phyloP scores from a whole-genome alignment of 352 stramenopile genomes.

The Pseudoperonospora humuli region DNA sequence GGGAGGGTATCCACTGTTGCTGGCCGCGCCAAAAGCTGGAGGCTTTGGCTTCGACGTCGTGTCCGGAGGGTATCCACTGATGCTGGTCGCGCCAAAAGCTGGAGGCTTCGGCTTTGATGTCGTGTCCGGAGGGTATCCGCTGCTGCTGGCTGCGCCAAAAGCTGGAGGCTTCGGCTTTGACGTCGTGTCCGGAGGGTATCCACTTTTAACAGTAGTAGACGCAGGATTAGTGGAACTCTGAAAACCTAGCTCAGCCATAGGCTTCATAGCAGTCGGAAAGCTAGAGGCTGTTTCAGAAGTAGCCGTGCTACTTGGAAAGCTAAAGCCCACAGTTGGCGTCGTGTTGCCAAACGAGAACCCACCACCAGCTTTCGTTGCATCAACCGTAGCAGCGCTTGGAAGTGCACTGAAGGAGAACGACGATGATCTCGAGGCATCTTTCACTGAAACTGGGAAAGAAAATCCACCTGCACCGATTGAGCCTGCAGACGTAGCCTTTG shows the following conservation, averaged over 20 bases:
- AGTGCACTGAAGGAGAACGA: constrained; percentile 38
- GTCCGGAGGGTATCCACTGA: too few species aligned
- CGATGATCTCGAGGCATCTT: constrained; percentile 12
- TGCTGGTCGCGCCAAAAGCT: too few species aligned
- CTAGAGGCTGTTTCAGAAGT: constrained; percentile 11
- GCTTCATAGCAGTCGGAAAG: constrained; percentile 8
- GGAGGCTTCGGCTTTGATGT: constrained; percentile 5
- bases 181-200: constrained; percentile 4
- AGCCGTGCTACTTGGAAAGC: constrained; percentile 4
- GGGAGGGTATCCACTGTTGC: background rate
- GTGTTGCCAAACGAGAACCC: constrained; percentile 25
- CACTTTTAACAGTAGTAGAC: background rate
- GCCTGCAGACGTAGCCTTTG: constrained; percentile 18
- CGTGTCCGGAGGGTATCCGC: constrained; percentile 2
- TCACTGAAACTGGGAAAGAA: constrained; percentile 23
- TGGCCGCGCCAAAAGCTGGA: too few species aligned
- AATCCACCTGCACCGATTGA: constrained; percentile 33
- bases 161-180: constrained; percentile 4
- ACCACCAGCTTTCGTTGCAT: constrained; percentile 7
- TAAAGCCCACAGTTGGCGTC: background rate
- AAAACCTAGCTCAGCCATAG: constrained; percentile 8
- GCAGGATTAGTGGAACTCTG: background rate
- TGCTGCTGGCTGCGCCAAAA: constrained; percentile 1
- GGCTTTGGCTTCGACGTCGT: too few species aligned
- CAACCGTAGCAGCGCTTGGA: background rate